phyloP scores from a whole-genome alignment of 257 asterid genomes.

The Nicotiana otophora region DNA sequence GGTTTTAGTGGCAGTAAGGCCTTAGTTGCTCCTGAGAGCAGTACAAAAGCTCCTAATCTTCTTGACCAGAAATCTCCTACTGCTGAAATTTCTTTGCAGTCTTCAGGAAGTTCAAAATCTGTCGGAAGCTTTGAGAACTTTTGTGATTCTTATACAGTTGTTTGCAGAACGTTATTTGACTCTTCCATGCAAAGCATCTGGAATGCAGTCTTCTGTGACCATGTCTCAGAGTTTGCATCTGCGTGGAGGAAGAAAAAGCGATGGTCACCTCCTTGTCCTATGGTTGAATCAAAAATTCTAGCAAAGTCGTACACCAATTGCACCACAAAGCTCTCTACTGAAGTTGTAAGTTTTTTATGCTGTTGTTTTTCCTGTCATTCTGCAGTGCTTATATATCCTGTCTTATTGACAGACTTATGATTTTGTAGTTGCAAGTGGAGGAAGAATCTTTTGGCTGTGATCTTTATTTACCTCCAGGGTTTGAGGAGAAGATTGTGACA shows the following conservation, averaged over 20 bases:
- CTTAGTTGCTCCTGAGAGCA: constrained; percentile 23
- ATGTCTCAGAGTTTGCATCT: constrained; percentile 56
- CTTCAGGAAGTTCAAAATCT: constrained; percentile 45
- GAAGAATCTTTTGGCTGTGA: constrained; percentile 39
- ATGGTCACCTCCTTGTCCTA: constrained; percentile 44
- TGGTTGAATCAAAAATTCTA: constrained; percentile 23
- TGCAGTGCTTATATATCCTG: constrained; percentile 15
- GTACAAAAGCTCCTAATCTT: constrained; percentile 26
- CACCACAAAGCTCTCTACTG: constrained; percentile 33
- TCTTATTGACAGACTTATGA: constrained; percentile 25
- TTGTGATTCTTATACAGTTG: constrained; percentile 38
- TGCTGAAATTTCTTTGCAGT: constrained; percentile 24
- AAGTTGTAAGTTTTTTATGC: constrained; percentile 38
- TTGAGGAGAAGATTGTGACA: constrained; percentile 33
- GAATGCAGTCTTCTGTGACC: constrained; percentile 70
- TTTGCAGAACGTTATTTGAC: constrained; percentile 45
- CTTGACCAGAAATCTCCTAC: constrained; percentile 23
- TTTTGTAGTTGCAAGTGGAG: constrained; percentile 40
- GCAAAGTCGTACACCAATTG: constrained; percentile 20
- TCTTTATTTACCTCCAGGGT: constrained; percentile 66
- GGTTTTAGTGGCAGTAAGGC: constrained; percentile 28
- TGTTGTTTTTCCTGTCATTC: constrained; percentile 14
- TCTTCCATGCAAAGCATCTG: constrained; percentile 76
- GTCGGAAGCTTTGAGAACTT: constrained; percentile 78
- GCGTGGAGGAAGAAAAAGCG: constrained; percentile 73